Evolutionary conservation across 1,139 yeast genomes (phyloP).

Genomic region (Yamadazyma dendronema): DNA sequence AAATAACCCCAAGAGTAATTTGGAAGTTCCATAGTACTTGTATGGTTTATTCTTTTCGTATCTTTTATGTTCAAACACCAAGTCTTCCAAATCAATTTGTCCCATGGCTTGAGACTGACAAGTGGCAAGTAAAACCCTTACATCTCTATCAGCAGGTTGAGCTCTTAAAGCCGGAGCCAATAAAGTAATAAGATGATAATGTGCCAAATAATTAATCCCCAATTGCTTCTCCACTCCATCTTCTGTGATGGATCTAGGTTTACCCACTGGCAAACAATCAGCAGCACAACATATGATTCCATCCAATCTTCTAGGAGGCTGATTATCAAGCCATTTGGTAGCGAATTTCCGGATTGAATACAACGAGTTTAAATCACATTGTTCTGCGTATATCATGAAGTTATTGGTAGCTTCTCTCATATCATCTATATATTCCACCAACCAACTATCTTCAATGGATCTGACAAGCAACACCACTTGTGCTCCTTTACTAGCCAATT

Average conservation of each 20-base stretch:
- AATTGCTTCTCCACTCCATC: constrained; percentile 89
- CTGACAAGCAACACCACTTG: constrained; percentile 76
- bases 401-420: constrained; percentile 69
- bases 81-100: constrained; percentile 60
- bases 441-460: constrained; percentile 67
- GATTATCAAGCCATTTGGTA: constrained; percentile 88
- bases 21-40: constrained; percentile 78
- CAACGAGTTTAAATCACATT: constrained; percentile 75
- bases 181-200: constrained; percentile 74
- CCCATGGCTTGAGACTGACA: constrained; percentile 80
- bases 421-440: constrained; percentile 75
- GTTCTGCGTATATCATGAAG: constrained; percentile 79
- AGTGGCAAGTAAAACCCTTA: constrained; percentile 69
- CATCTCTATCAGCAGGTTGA: constrained; percentile 95
- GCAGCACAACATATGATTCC: constrained; percentile 89
- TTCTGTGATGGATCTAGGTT: constrained; percentile 56
- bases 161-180: constrained; percentile 77
- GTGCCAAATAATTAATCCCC: constrained; percentile 78
- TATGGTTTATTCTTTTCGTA: constrained; percentile 69
- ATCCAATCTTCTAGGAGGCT: constrained; percentile 87
- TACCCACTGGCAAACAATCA: constrained; percentile 68
- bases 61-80: constrained; percentile 59
- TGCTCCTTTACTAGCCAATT: constrained; percentile 80
- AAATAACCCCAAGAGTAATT: constrained; percentile 70
- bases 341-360: constrained; percentile 86